These are phyloP conservation scores for Lactifluus echinatus DNA, from an alignment of 768 basidiomycete species.

Conservation along the genomic window DNA sequence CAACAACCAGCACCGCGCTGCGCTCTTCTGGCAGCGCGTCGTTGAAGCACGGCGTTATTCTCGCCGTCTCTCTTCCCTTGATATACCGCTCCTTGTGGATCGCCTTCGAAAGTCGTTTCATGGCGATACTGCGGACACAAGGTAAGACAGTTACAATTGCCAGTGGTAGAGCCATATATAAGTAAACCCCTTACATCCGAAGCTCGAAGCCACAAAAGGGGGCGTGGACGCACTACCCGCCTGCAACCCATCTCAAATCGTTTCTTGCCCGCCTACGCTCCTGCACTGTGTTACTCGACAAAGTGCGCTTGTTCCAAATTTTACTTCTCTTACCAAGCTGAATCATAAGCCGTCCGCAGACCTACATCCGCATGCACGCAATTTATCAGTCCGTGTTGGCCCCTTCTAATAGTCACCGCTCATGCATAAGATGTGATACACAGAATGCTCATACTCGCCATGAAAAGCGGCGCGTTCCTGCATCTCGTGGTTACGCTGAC, in stretches of 20 bases:
- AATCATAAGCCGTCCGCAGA: conserved; percentile 28
- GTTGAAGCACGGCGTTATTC: conserved; percentile 51
- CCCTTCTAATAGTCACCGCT: not conserved
- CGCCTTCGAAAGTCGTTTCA: conserved; percentile 46
- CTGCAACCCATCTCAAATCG: conserved; percentile 27
- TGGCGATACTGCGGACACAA: conserved; percentile 29
- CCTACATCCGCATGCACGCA: conserved; percentile 35
- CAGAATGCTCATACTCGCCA: conserved; percentile 53
- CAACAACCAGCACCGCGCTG: conserved; percentile 66
- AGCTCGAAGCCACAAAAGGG: conserved; percentile 49
- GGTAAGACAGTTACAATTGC: conserved; percentile 29
- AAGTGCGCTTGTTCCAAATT: conserved; percentile 30
- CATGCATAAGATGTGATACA: not conserved
- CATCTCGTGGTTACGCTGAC: conserved; percentile 55
- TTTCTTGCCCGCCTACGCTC: conserved; percentile 31
- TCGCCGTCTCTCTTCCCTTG: conserved; percentile 26
- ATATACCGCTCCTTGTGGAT: conserved; percentile 24
- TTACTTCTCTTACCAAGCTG: not conserved
- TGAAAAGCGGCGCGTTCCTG: conserved; percentile 69
- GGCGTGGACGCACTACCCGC: conserved; percentile 58
- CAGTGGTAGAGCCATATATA: not conserved
- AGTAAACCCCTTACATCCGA: not conserved
- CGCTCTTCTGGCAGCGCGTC: conserved; percentile 64
- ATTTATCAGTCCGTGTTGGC: conserved; percentile 41
- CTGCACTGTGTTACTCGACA: conserved; percentile 35